Evolutionary conservation across 768 basidiomycete genomes (phyloP).

Genomic region (Phaeotremella fagi): DNA sequence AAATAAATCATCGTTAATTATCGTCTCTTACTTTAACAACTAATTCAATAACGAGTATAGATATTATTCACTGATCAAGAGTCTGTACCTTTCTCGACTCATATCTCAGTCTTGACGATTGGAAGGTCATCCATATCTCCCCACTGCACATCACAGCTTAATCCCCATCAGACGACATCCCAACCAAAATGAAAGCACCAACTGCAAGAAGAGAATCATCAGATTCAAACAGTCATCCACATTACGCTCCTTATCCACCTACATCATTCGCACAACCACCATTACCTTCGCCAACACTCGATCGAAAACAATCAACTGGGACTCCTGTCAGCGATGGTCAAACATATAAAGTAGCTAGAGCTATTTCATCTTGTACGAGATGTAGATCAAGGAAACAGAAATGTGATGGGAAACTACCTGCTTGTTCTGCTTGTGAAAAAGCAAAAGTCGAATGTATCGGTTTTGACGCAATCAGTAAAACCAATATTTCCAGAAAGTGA

Average conservation of each 20-base stretch:
- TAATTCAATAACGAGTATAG: too few relatives aligned
- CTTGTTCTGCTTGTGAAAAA: conserved; percentile 46
- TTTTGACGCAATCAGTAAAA: conserved; percentile 49
- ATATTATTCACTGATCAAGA: too few relatives aligned
- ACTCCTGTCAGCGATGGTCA: conserved; percentile 10
- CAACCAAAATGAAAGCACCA: conserved; percentile 12
- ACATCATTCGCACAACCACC: not conserved
- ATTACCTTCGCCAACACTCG: not conserved
- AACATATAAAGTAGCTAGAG: conserved; percentile 46
- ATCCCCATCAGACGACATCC: too few relatives aligned
- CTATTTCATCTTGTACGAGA: conserved; percentile 48
- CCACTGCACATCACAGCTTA: too few relatives aligned
- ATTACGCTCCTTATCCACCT: not conserved
- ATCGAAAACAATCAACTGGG: not conserved
- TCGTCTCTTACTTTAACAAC: too few relatives aligned
- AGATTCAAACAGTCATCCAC: not conserved
- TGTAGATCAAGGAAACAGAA: conserved; percentile 47
- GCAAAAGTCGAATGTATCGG: conserved; percentile 50
- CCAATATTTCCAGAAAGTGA: conserved; percentile 45
- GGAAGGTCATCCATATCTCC: too few relatives aligned
- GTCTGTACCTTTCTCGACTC: too few relatives aligned
- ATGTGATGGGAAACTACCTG: conserved; percentile 50
- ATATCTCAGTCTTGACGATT: too few relatives aligned
- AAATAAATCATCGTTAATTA: too few relatives aligned
- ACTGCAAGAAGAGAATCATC: not conserved